Conservation (phyloP, 2,329 filamentous ascomycete species). For the Paraconiothyrium brasiliense region DNA sequence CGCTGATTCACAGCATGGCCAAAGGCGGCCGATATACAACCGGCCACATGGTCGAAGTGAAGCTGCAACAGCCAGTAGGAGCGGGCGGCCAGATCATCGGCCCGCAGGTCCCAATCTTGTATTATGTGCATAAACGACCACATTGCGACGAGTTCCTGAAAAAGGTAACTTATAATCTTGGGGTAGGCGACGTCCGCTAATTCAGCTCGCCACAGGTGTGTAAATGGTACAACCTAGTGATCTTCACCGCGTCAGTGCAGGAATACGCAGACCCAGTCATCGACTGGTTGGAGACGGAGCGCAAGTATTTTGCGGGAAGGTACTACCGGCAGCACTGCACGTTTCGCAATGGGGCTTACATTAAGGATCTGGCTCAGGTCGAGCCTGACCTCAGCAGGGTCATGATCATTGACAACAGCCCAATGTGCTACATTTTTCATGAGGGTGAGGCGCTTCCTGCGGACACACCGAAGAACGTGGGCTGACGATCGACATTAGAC, state of each 20-base stretch:
- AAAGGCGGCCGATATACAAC: conserved; percentile 96
- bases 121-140: conserved; percentile 98
- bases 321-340: conserved; percentile 99
- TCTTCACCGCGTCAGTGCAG: conserved; percentile 97
- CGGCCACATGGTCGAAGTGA: conserved; percentile 98
- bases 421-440: conserved; percentile 96
- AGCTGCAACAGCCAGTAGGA: conserved; percentile 77
- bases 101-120: conserved; percentile 93
- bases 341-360: conserved; percentile 92
- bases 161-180: conserved; percentile 64
- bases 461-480: conserved; percentile 16
- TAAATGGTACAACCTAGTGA: conserved; percentile 97
- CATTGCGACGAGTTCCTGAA: conserved; percentile 96
- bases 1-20: conserved; percentile 96
- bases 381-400: conserved; percentile 97
- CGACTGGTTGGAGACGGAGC: conserved; percentile 96
- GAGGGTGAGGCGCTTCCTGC: conserved; percentile 72
- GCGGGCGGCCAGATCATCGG: conserved; percentile 74
- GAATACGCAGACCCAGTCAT: conserved; percentile 99
- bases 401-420: conserved; percentile 97
- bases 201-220: conserved; percentile 66
- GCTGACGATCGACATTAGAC: conserved; percentile 65
- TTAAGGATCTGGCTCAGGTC: conserved; percentile 95
- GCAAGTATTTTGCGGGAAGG: conserved; percentile 92
- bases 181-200: conserved; percentile 27